Evolutionary conservation across 257 asterid genomes (phyloP), one percentile per base, ranked within the genome.

Genomic region (Scutellaria barbata): DNA sequence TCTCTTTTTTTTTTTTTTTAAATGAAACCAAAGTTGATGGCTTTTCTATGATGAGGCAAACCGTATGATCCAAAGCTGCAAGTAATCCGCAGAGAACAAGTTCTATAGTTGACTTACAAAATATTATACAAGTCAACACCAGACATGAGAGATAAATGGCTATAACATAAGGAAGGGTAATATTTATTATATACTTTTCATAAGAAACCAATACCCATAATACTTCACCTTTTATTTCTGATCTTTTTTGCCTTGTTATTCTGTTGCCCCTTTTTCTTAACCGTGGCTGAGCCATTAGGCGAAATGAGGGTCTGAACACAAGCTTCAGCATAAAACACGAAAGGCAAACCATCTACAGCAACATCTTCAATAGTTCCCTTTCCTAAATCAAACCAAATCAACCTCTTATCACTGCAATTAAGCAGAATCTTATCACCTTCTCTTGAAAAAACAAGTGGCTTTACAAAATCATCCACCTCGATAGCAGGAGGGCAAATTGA

Each of bases 221-320:
- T 42, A 53, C 10, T 43, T 47, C 59, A 84, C 89, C 89, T 84
- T 73, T 39, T 68, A 41, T 77, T 75, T 55, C 22, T 68, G 51
- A 37, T 74, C 74, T 68, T 77, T 63, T 52, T 46, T 25, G 59
- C 68, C 75, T 55, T 59, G 35, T 5, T 42, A 40, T 52, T 80
- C 74, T 42, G 71, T 18, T 5, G 70, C 12, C 71, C 64, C 7
- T 1, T 78, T 66, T 79, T 78, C 82, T 85, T 75, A 10, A 50
- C 63, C 35, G 20, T 51, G 25, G 0, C 52, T 3, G 76, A 62
- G 66, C 72, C 78, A 54, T 71, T 76, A 69, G 72, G 74, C 20
- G 74, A 71, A 57, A 86, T 56, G 73, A 89, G 92, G 77, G 82
- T 85, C 73, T 73, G 83, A 18, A 84, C 77, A 68, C 82, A 76